Percentiles rank a stretch among this genome's conserved stretches.
These are phyloP conservation scores for Fusarium vanettenii DNA, from an alignment of 2,329 filamentous ascomycete species.

Conservation along the genomic window DNA sequence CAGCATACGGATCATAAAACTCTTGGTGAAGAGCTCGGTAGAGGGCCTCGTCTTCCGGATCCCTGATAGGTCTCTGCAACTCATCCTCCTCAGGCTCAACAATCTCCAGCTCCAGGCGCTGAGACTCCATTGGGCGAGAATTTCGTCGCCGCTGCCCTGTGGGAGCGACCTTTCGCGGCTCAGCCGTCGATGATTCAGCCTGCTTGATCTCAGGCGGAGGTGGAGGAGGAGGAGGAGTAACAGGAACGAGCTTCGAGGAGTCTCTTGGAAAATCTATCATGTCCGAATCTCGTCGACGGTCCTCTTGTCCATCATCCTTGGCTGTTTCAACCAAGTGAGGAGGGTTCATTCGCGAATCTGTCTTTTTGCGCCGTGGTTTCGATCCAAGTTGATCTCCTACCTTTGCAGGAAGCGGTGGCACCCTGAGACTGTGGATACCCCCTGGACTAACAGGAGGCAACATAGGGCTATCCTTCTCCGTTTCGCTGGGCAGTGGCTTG, in stretches of 20 bases:
- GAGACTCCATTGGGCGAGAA: not conserved
- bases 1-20: not conserved
- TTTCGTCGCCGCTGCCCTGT: not conserved
- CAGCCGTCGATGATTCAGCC: not conserved
- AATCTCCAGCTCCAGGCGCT: not conserved
- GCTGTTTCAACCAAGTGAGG: not conserved
- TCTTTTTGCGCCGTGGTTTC: constrained; percentile 2
- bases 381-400: constrained; percentile 29
- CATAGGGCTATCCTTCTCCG: not conserved
- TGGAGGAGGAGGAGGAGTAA: not conserved
- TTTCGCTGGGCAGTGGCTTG: not conserved
- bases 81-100: constrained; percentile 1
- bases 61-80: not conserved
- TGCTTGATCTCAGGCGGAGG: not conserved
- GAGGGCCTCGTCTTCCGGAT: not conserved
- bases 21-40: not conserved
- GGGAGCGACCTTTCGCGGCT: not conserved
- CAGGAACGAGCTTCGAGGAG: not conserved
- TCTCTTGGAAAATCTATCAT: not conserved
- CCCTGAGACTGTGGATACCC: constrained; percentile 29
- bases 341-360: not conserved
- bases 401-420: not conserved
- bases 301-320: not conserved
- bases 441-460: constrained; percentile 31
- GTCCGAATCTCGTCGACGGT: not conserved